Conservation (phyloP, 2,329 filamentous ascomycete genomes). For the Aspergillus caelatus region DNA sequence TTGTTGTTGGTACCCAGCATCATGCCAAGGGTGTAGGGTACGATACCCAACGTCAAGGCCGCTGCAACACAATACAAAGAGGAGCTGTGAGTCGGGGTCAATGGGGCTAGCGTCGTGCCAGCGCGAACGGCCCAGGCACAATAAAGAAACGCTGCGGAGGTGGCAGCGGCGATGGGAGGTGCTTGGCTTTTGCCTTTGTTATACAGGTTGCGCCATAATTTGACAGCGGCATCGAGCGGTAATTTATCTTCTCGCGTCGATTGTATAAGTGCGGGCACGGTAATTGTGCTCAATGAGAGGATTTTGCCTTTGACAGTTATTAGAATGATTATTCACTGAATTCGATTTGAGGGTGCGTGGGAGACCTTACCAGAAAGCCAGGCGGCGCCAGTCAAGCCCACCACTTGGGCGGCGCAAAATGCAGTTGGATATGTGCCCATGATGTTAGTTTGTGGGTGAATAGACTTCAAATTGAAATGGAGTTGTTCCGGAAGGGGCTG, state of each 20-base stretch:
- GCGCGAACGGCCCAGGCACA: slow-evolving; percentile 30
- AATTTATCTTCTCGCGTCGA: slow-evolving; percentile 16
- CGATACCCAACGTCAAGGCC: slow-evolving; percentile 32
- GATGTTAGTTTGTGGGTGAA: background rate
- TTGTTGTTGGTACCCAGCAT: slow-evolving; percentile 34
- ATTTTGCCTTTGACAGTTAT: slow-evolving; percentile 28
- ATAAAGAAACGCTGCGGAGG: slow-evolving; percentile 29
- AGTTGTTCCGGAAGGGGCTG: background rate
- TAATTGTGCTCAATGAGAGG: slow-evolving; percentile 25
- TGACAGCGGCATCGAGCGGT: slow-evolving; percentile 14
- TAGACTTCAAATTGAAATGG: background rate
- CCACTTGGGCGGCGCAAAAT: slow-evolving; percentile 30
- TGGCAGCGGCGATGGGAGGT: slow-evolving; percentile 27
- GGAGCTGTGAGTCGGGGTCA: slow-evolving; percentile 13
- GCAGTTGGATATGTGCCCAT: slow-evolving; percentile 25
- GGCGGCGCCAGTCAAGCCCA: slow-evolving; percentile 33
- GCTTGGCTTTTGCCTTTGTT: slow-evolving; percentile 26
- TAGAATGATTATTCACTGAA: background rate
- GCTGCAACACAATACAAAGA: slow-evolving; percentile 32
- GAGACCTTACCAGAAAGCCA: slow-evolving; percentile 31
- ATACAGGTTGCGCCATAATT: slow-evolving; percentile 25
- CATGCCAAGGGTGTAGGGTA: slow-evolving; percentile 34
- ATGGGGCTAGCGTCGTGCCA: slow-evolving; percentile 15
- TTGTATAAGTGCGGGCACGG: slow-evolving; percentile 29
- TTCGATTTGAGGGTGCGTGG: background rate